phyloP scores from a whole-genome alignment of 108 stramenopile genomes.

The Discostella stelligeroides region DNA sequence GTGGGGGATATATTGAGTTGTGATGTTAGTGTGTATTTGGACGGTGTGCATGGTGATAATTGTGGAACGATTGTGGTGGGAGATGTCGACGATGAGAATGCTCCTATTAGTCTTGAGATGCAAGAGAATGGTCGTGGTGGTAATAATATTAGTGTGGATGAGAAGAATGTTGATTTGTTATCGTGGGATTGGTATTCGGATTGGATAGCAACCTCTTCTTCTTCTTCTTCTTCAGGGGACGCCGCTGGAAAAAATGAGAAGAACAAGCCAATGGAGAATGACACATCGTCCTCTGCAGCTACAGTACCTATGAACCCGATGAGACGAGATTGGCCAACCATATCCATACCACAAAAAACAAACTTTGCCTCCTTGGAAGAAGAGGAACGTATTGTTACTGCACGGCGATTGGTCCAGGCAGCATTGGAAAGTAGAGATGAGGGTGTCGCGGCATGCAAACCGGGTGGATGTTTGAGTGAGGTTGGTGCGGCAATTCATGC shows the following conservation, averaged over 20 bases:
- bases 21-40: slow-evolving; percentile 82
- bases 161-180: slow-evolving; percentile 63
- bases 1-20: slow-evolving; percentile 94
- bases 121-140: slow-evolving; percentile 42
- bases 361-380: slow-evolving; percentile 51
- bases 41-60: slow-evolving; percentile 97
- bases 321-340: slow-evolving; percentile 6
- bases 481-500: slow-evolving; percentile 92
- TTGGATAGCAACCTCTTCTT: background rate
- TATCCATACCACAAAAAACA: slow-evolving; percentile 20
- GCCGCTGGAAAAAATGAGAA: no score
- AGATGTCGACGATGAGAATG: slow-evolving; percentile 59
- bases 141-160: slow-evolving; percentile 91
- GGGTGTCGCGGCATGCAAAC: slow-evolving; percentile 64
- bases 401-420: slow-evolving; percentile 72
- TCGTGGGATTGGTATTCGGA: background rate
- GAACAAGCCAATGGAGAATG: background rate
- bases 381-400: slow-evolving; percentile 55
- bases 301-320: background rate
- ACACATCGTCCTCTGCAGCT: background rate
- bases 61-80: slow-evolving; percentile 95
- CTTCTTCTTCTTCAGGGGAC: background rate
- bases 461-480: slow-evolving; percentile 76
- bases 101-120: no score
- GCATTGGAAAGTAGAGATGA: slow-evolving; percentile 75